Evolutionary conservation across 306 rosid genomes (phyloP).

Genomic region (Castanea sativa): DNA sequence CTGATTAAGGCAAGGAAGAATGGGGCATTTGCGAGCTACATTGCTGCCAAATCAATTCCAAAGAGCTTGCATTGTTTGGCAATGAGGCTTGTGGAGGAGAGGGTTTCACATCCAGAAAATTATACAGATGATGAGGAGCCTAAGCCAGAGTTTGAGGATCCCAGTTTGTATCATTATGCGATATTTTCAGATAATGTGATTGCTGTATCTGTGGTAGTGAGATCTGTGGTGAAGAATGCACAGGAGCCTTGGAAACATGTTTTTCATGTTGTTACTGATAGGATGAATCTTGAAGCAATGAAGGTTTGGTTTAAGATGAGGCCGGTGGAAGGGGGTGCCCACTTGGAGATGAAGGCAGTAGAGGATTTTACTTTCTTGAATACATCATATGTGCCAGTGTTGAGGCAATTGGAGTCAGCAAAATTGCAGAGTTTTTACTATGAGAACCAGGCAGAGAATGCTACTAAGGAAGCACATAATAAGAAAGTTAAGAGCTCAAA

Average conservation of each 20-base stretch:
- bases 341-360: slow-evolving; percentile 83
- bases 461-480: slow-evolving; percentile 47
- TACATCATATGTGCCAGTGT: slow-evolving; percentile 73
- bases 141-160: slow-evolving; percentile 83
- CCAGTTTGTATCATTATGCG: slow-evolving; percentile 86
- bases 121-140: slow-evolving; percentile 65
- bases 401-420: slow-evolving; percentile 66
- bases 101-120: slow-evolving; percentile 75
- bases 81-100: slow-evolving; percentile 93
- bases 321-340: slow-evolving; percentile 79
- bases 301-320: slow-evolving; percentile 99
- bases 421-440: slow-evolving; percentile 51
- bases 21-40: slow-evolving; percentile 82
- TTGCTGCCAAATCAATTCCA: slow-evolving; percentile 85
- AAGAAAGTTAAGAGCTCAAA: slow-evolving; percentile 50
- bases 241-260: slow-evolving; percentile 94
- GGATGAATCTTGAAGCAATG: slow-evolving; percentile 98
- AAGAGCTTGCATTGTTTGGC: slow-evolving; percentile 98
- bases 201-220: slow-evolving; percentile 90
- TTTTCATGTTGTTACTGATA: slow-evolving; percentile 83
- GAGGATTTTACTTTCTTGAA: slow-evolving; percentile 81
- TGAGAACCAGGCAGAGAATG: slow-evolving; percentile 54
- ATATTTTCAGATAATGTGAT: slow-evolving; percentile 91
- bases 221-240: slow-evolving; percentile 90
- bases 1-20: slow-evolving; percentile 94